A percentile compares a stretch with the other conserved stretches of the same genome.
phyloP scores from a whole-genome alignment of 2,329 filamentous ascomycete species.

The Colletotrichum echinochloae region DNA sequence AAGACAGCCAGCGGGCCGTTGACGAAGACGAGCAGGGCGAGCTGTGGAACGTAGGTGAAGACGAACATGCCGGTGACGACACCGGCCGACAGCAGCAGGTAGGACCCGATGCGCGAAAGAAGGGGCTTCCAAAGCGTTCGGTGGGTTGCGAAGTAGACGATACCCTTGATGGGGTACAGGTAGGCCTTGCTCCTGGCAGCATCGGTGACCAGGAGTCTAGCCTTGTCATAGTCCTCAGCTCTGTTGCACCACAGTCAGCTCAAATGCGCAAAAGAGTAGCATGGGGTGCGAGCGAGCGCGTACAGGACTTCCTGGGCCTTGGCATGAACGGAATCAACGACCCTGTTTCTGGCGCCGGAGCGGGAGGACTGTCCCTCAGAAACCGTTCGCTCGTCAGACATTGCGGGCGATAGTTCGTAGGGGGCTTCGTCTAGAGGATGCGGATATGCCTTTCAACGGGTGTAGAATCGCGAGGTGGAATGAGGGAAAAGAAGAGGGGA shows the following conservation, averaged over 20 bases:
- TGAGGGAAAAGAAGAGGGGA: not conserved
- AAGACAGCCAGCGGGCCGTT: constrained; percentile 86
- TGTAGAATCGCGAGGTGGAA: not conserved
- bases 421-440: not conserved
- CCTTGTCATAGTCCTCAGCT: constrained; percentile 77
- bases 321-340: constrained; percentile 55
- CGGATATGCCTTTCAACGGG: not conserved
- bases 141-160: constrained; percentile 69
- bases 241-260: constrained; percentile 50
- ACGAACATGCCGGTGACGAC: constrained; percentile 87
- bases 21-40: constrained; percentile 84
- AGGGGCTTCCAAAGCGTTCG: constrained; percentile 70
- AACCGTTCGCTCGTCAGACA: constrained; percentile 33
- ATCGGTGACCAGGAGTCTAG: constrained; percentile 72
- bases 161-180: constrained; percentile 84
- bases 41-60: constrained; percentile 87
- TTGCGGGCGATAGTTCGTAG: not conserved
- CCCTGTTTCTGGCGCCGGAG: constrained; percentile 40
- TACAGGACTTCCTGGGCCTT: constrained; percentile 66
- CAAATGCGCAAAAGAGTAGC: not conserved
- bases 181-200: constrained; percentile 78
- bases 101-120: constrained; percentile 66
- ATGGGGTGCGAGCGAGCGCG: constrained; percentile 28
- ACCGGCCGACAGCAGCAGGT: constrained; percentile 75
- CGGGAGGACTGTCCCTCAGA: constrained; percentile 23